Evolutionary conservation across 2,329 filamentous ascomycete genomes (phyloP).

Genomic region (Drechslerella stenobrocha): DNA sequence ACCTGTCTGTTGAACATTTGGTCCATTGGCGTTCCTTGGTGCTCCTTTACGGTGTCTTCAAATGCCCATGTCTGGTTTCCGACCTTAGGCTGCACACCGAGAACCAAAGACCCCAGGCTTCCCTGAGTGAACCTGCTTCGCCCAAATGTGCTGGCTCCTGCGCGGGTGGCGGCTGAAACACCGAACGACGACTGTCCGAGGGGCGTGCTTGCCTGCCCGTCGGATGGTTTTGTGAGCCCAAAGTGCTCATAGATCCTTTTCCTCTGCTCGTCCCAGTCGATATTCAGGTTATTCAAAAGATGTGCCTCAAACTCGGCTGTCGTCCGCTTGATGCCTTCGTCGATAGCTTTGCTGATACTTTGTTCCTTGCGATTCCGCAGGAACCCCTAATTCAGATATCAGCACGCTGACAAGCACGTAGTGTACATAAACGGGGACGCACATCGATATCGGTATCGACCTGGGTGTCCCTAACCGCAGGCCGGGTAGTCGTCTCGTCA

Average conservation of each 20-base stretch:
- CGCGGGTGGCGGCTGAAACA: slow-evolving; percentile 46
- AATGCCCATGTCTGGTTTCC: slow-evolving; percentile 47
- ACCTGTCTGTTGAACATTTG: slow-evolving; percentile 50
- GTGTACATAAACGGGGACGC: slow-evolving; percentile 9
- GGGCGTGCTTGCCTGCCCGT: slow-evolving; percentile 39
- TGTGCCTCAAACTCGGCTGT: slow-evolving; percentile 91
- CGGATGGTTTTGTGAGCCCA: slow-evolving; percentile 64
- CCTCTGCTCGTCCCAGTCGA: slow-evolving; percentile 94
- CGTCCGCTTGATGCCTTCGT: slow-evolving; percentile 85
- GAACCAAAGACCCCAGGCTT: slow-evolving; percentile 40
- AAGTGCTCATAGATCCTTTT: slow-evolving; percentile 96
- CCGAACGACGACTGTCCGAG: slow-evolving; percentile 53
- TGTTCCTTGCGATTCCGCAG: slow-evolving; percentile 84
- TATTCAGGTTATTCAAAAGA: slow-evolving; percentile 88
- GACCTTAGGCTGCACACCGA: slow-evolving; percentile 33
- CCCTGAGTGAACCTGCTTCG: slow-evolving; percentile 45
- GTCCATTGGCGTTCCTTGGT: slow-evolving; percentile 46
- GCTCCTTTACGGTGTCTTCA: slow-evolving; percentile 42
- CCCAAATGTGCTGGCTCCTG: slow-evolving; percentile 50
- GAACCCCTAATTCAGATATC: slow-evolving; percentile 63
- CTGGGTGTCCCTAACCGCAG: slow-evolving; percentile 53
- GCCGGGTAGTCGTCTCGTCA: slow-evolving; percentile 56
- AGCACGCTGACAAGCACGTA: slow-evolving; percentile 50
- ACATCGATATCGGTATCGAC: slow-evolving; percentile 69
- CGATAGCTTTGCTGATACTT: slow-evolving; percentile 86